Evolutionary conservation across 495 filamentous ascomycete species (phyloP), one percentile per base, ranked within the genome.

Genomic region (Evansstolkia leycettana): DNA sequence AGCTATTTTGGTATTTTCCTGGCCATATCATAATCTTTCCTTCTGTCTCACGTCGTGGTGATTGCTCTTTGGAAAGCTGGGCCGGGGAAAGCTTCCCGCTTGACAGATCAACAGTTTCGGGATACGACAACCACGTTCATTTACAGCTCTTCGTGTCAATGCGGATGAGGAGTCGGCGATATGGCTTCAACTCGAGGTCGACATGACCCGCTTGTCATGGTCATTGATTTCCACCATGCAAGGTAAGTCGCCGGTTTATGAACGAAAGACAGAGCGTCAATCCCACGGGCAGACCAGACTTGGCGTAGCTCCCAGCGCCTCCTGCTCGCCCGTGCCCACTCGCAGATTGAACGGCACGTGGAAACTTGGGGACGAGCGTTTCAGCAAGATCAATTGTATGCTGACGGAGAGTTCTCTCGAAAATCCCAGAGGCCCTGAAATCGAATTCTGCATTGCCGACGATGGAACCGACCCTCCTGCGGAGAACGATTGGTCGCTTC

Each of bases 191-290:
- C 38, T 33, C 38, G 31, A 42, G 43, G 48, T 43, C 54, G 50
- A 36, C 59, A 55, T 55, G 57, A 52, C 46, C 69, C 69, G 23
- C 64, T 95, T 57, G 83, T 95, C 34, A 77, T 80, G 57, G 81
- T 98, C 41, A 88, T 98, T 42, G 88, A 85, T 57, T 96, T 98
- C 55, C 89, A 98, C 67, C 90, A 98, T 68, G 87, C 87, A 43
- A 75, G 75, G 79, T 82, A 45, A 54, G 66, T 58, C 7, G 19
- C 10, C 24, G 28, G 8, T 11, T 13, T 12, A 12, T 17, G 11
- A 14, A 27, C 17, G 31, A 19, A 16, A 32, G 17, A 24, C 2
- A 12, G 18, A 34, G 18, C 8, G 17, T 23, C 3, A 24, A 18
- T n/a, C n/a, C n/a, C n/a, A n/a, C n/a, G n/a, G n/a, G n/a, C n/a